These are phyloP conservation scores for Annulohypoxylon stygium DNA, from an alignment of 495 filamentous ascomycete species.

Conservation along the genomic window DNA sequence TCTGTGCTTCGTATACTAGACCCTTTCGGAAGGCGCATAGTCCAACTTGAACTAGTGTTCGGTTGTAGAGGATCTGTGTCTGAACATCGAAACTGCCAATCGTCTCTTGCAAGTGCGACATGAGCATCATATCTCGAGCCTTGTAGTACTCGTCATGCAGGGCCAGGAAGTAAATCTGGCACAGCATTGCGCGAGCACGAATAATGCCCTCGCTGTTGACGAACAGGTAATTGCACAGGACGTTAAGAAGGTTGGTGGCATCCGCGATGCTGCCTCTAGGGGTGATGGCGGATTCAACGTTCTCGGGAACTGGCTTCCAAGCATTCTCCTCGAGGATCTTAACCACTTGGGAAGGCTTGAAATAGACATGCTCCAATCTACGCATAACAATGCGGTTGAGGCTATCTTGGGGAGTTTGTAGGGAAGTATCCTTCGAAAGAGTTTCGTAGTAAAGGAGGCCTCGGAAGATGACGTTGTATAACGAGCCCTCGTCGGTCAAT, in stretches of 20 bases:
- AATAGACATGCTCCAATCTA: conserved; percentile 96
- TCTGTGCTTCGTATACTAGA: conserved; percentile 96
- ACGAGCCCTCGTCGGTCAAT: conserved; percentile 87
- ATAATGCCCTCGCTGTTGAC: conserved; percentile 93
- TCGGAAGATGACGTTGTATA: conserved; percentile 92
- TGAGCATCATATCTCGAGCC: conserved; percentile 98
- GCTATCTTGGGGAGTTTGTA: conserved; percentile 82
- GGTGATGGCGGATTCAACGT: conserved; percentile 83
- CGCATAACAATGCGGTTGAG: conserved; percentile 93
- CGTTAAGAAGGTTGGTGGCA: conserved; percentile 80
- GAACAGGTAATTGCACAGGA: conserved; percentile 95
- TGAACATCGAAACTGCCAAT: conserved; percentile 94
- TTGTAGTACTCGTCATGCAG: conserved; percentile 98
- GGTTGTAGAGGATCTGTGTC: conserved; percentile 99
- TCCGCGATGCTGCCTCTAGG: conserved; percentile 73
- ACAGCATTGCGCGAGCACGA: conserved; percentile 95
- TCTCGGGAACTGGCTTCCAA: conserved; percentile 83
- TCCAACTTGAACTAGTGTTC: conserved; percentile 96
- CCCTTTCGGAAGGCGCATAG: conserved; percentile 98
- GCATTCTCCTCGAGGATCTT: conserved; percentile 90
- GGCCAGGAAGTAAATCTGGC: conserved; percentile 97
- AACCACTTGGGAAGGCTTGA: conserved; percentile 97
- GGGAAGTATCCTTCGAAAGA: conserved; percentile 75
- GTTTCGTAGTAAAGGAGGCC: conserved; percentile 88
- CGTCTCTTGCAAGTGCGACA: conserved; percentile 98